These are phyloP conservation scores for Melaleuca quinquenervia DNA, from an alignment of 345 rosid species.

Conservation along the genomic window DNA sequence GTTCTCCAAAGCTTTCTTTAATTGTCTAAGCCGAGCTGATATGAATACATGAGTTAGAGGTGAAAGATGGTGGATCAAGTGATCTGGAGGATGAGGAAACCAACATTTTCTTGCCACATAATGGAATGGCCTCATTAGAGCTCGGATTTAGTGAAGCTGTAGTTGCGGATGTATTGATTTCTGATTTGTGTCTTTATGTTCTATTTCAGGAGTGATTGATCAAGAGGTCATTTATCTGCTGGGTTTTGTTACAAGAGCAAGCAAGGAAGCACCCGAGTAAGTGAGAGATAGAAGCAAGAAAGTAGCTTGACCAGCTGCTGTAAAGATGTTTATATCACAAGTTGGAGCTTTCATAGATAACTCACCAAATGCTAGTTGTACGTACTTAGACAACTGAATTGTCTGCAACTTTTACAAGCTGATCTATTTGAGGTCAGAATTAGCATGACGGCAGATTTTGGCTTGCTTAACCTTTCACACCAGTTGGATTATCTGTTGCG, in stretches of 20 bases:
- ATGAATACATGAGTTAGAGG: not conserved
- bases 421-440: not conserved
- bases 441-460: not conserved
- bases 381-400: too few species aligned
- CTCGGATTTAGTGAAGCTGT: not conserved
- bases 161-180: not conserved
- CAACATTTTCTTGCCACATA: not conserved
- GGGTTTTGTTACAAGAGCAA: too few species aligned
- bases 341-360: too few species aligned
- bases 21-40: not conserved
- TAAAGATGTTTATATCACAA: too few species aligned
- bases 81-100: not conserved
- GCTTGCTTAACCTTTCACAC: not conserved
- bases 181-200: not conserved
- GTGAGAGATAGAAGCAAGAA: too few species aligned
- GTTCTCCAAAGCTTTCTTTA: not conserved
- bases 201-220: not conserved
- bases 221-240: not conserved
- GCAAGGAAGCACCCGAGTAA: too few species aligned
- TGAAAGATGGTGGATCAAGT: not conserved
- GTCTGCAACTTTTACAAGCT: not conserved
- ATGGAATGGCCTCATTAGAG: not conserved
- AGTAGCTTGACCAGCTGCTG: too few species aligned
- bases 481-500: not conserved
- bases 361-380: too few species aligned